A percentile compares a stretch with the other conserved stretches of the same genome.
Evolutionary conservation across 208 protist species (phyloP).

Genomic region (Crithidia mellificae): DNA sequence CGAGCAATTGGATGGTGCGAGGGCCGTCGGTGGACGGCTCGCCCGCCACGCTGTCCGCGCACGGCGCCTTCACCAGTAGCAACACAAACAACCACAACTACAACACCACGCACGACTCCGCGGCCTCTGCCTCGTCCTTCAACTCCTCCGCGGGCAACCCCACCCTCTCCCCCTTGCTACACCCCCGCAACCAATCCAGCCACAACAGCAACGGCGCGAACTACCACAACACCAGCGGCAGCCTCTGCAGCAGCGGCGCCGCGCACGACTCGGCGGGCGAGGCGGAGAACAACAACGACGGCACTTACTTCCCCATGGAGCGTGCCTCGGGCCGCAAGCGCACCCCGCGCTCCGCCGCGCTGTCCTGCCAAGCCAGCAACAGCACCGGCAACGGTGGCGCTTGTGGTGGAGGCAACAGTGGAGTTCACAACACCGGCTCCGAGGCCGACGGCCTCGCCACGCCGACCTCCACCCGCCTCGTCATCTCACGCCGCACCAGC

Average conservation of each 20-base stretch:
- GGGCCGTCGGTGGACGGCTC: neutral
- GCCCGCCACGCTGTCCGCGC: neutral
- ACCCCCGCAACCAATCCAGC: neutral
- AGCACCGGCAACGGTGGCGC: neutral
- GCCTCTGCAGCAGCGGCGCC: neutral
- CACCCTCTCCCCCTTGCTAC: slow-evolving; percentile 13
- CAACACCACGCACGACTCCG: neutral
- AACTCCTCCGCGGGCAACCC: slow-evolving; percentile 17
- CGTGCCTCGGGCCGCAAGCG: slow-evolving; percentile 13
- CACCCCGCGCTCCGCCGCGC: slow-evolving; percentile 6
- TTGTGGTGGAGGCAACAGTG: neutral
- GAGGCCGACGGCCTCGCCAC: slow-evolving; percentile 7
- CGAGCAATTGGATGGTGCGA: slow-evolving; percentile 21
- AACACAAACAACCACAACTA: neutral
- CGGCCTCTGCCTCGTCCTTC: slow-evolving; percentile 7
- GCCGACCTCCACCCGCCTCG: slow-evolving; percentile 3
- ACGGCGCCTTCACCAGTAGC: neutral
- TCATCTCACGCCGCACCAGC: slow-evolving; percentile 9
- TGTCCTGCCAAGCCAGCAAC: neutral
- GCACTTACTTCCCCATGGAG: slow-evolving; percentile 13
- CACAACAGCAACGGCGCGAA: neutral
- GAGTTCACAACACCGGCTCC: neutral
- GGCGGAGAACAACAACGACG: neutral
- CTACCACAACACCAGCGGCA: neutral
- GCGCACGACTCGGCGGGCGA: neutral